Evolutionary conservation across 176 grass and related monocot species (phyloP), one percentile per base, ranked within the genome.

Genomic region (Secale cereale): DNA sequence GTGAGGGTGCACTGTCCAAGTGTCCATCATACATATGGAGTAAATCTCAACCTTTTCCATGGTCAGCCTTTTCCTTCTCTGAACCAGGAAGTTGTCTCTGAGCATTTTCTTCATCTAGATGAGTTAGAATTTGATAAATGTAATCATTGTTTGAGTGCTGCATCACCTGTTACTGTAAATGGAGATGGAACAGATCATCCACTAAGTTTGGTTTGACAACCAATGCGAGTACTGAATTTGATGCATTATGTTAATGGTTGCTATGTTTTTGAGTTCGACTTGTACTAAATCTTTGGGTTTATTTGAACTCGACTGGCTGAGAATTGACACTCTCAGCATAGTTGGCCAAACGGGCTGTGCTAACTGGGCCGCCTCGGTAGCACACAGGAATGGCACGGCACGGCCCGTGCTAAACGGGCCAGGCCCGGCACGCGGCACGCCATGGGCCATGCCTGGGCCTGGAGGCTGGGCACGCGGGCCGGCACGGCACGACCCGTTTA

Each of bases 11-110:
- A 4, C 5, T 66, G 77, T 67, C 23, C 35, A 76, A 4, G 2
- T 66, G 77, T 67, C 23, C 35, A 76, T 29, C 40, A 29, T 81
- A 86, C 78, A 36, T 12, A n/a, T n/a, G n/a, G n/a, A n/a, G n/a
- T n/a, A 20, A 33, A 66, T 71, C 35, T 33, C 19, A 59, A 11
- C 64, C 31, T 87, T 16, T 57, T 54, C 31, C 61, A 59, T 46
- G 60, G 6, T 77, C n/a, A 30, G 30, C 68, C 61, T 81, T 45
- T 64, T 52, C 22, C 11, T 65, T 63, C 56, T 71, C 11, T 48
- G 54, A 78, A 72, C 16, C 32, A 83, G 54, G 65, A 35, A 54
- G 16, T 12, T 59, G 0, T 68, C 4, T 59, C 0, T 67, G 23
- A 76, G 17, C 70, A 68, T 67, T 59, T 87, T 81, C 23, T 40